A percentile compares a stretch with the other conserved stretches of the same genome.
phyloP scores from a whole-genome alignment of 345 rosid genomes.

The Xanthoceras sorbifolium region DNA sequence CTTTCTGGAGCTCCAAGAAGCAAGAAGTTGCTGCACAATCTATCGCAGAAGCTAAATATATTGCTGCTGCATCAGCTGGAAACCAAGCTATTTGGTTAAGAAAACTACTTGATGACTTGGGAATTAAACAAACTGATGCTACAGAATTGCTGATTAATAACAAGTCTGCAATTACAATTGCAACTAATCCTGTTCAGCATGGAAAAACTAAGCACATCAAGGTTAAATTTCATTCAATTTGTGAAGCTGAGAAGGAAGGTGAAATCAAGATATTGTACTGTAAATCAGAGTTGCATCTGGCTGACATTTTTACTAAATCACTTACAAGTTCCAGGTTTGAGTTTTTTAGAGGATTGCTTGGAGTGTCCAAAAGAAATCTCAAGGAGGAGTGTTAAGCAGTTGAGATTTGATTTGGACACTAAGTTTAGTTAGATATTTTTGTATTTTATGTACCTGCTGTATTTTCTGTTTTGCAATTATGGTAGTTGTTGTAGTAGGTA shows the following conservation, averaged over 20 bases:
- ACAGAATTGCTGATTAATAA: not conserved
- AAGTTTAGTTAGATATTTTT: no score
- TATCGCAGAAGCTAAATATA: not conserved
- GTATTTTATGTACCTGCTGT: no score
- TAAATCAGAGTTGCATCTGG: not conserved
- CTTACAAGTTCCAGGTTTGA: no score
- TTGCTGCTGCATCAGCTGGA: not conserved
- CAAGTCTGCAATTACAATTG: not conserved
- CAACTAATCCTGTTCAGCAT: not conserved
- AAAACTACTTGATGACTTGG: not conserved
- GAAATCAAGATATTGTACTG: not conserved
- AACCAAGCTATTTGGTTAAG: not conserved
- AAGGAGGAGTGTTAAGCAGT: no score
- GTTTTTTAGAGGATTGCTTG: no score
- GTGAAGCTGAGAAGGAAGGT: not conserved
- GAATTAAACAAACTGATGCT: not conserved
- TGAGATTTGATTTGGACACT: no score
- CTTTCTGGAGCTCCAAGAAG: slow-evolving; percentile 14
- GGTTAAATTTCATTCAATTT: no score
- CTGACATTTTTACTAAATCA: not conserved
- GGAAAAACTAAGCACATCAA: not conserved
- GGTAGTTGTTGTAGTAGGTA: no score
- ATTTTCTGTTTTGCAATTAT: no score
- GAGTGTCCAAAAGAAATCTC: no score
- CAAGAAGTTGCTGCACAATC: not conserved